Conservation (phyloP, 495 filamentous ascomycete species). For the Usnea hakonensis region DNA sequence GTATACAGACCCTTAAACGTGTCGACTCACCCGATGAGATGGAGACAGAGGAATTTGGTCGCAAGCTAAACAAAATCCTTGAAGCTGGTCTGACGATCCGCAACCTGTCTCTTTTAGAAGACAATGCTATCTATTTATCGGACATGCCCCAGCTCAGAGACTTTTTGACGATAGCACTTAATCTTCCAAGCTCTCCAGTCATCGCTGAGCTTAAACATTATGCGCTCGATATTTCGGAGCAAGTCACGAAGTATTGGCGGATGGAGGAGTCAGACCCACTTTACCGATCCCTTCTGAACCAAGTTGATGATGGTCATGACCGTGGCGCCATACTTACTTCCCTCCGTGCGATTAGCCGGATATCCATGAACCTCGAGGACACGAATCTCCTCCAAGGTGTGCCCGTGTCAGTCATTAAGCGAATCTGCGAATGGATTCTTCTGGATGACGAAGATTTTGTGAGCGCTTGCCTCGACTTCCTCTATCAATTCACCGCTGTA, state of each 20-base stretch:
- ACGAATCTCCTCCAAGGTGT: conserved; percentile 58
- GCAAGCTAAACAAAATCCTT: conserved; percentile 64
- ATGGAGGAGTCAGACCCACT: conserved; percentile 48
- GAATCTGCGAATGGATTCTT: conserved; percentile 70
- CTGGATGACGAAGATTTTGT: conserved; percentile 88
- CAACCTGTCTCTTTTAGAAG: conserved; percentile 84
- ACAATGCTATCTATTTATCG: conserved; percentile 79
- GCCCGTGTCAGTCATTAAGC: conserved; percentile 54
- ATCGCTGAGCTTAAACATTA: conserved; percentile 85
- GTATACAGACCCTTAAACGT: conserved; percentile 50
- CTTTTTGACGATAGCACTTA: conserved; percentile 70
- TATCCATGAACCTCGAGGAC: conserved; percentile 74
- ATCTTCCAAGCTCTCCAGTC: conserved; percentile 64
- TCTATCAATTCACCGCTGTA: conserved; percentile 88
- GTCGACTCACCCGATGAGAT: conserved; percentile 59
- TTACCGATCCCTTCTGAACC: conserved; percentile 41
- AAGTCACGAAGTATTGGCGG: conserved; percentile 70
- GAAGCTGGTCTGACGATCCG: conserved; percentile 82
- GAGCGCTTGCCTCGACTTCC: conserved; percentile 80
- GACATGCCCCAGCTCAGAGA: conserved; percentile 65
- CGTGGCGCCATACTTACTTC: conserved; percentile 78
- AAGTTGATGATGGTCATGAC: conserved; percentile 53
- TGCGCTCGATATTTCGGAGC: conserved; percentile 86
- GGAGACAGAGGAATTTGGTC: conserved; percentile 62
- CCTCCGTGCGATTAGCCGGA: conserved; percentile 78